Conservation (phyloP, 176 grass and related monocot genomes). For the Melocanna baccifera region DNA sequence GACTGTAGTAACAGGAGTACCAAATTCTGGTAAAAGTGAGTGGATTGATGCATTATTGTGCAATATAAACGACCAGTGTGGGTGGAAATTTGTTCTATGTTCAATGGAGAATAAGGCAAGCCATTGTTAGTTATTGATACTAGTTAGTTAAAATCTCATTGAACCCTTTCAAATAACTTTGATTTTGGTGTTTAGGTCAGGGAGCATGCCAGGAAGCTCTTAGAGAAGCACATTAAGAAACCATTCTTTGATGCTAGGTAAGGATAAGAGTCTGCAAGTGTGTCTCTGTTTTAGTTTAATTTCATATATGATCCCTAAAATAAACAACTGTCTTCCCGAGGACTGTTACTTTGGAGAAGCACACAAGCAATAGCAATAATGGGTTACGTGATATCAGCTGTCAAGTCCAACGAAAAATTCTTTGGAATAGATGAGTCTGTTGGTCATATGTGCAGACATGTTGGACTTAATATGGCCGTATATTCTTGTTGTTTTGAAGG, state of each 20-base stretch:
- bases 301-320: constrained; percentile 10
- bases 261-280: constrained; percentile 4
- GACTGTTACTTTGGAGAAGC: background rate
- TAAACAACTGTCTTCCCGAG: background rate
- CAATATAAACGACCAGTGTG: constrained; percentile 73
- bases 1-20: constrained; percentile 88
- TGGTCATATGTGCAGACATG: background rate
- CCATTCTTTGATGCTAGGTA: constrained; percentile 94
- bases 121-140: constrained; percentile 24
- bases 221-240: constrained; percentile 83
- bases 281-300: constrained; percentile 5
- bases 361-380: background rate
- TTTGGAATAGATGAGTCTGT: constrained; percentile 3
- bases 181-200: constrained; percentile 63
- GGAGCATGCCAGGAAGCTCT: constrained; percentile 93
- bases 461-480: background rate
- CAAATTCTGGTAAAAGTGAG: constrained; percentile 98
- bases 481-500: background rate
- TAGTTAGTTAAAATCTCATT: constrained; percentile 12
- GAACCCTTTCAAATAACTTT: background rate
- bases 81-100: constrained; percentile 95
- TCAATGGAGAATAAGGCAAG: constrained; percentile 96
- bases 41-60: constrained; percentile 96
- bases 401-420: background rate
- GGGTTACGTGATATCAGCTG: background rate